Base-by-base conservation (phyloP, 2,329 filamentous ascomycete genomes). In the Beauveria bassiana region DNA sequence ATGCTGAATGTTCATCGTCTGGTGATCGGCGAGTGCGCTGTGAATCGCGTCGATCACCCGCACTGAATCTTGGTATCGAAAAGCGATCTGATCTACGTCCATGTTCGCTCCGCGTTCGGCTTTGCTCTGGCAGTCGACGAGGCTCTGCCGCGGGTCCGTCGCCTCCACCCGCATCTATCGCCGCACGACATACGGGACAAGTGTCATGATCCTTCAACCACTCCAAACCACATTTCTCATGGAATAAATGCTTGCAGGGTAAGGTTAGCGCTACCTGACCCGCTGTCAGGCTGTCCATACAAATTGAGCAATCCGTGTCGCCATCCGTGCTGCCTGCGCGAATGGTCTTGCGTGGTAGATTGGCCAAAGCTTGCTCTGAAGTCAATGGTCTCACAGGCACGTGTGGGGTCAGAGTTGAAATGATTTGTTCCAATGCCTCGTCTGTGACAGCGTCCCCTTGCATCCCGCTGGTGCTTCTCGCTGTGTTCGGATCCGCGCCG, bases 221-320 rank as follows among this genome's bases (percentile, higher is more conserved):
- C 55, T 89, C 80, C 26, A 86, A 81, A 40, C 95, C 89, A 68
- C 93, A 98, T 28, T 84, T 79, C 62, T 87, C 87, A 70, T 97
- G 93, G 72, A 96, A 98, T 91, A 91, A 96, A 70, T 99, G 95
- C 63, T 86, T 88, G 75, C 95, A 99, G 0, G 92, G 92, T 56
- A 99, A 75, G 51, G 87, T 82, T 0, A 89, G 84, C 5, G 93
- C 90, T 70, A 90, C 86, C 34, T 90, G 86, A 12, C 86, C 89
- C 42, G 89, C 70, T 28, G 84, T 81, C 64, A 96, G 87, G 31
- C 90, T 84, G 61, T 97, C 92, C 78, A 98, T 96, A 74, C 95
- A 99, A 62, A 99, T 96, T 42, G 90, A 93, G 73, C 95, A 99
- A 70, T 97, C 93, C 47, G 86, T 88, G 62, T 88, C 90, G 7